Evolutionary conservation across 805 yeast genomes (phyloP), one percentile per base, ranked within the genome.

Genomic region (Ogataea parapolymorpha): DNA sequence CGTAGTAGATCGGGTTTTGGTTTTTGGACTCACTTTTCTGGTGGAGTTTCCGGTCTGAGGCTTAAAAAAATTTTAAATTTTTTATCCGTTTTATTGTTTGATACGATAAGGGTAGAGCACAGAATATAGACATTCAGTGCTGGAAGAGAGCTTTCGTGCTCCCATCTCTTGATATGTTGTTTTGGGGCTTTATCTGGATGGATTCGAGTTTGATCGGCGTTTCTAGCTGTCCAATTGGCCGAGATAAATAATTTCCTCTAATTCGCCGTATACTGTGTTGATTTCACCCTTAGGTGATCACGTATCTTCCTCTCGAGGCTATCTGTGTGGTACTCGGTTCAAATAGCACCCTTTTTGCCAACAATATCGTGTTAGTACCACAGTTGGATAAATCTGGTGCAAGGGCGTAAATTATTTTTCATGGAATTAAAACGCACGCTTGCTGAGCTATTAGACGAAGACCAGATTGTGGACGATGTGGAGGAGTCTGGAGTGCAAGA

Each of bases 391-490:
- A 25, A 16, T 17, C 7, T 32, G 42, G 42, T 40, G 44, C 22
- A 41, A 33, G 41, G 40, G 29, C 32, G 40, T 37, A 37, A 30
- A 25, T 28, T 24, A 31, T 22, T 37, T 22, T 37, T 30, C 31
- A 38, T 38, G 41, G 41, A 38, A 31, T 32, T 35, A 11, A 56
- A 51, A 35, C 53, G 44, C 20, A 58, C 57, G 3, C 41, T 62
- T 31, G 53, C 58, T 2, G 47, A 55, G 12, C 41, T 61, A 20
- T 16, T 29, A 15, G 32, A 29, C 20, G 32, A 29, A 10, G 32
- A 29, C 20, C 45, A 62, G 25, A 65, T 59, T 14, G 48, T 54
- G 7, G 41, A 45, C 13, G 59, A 48, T 14, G 53, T 41, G 1
- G 39, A 36, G 10, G 25, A 27, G 6, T 33, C 15, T 14, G 12